Evolutionary conservation across 2,329 filamentous ascomycete genomes (phyloP).

Genomic region (Penicillium concentricum): DNA sequence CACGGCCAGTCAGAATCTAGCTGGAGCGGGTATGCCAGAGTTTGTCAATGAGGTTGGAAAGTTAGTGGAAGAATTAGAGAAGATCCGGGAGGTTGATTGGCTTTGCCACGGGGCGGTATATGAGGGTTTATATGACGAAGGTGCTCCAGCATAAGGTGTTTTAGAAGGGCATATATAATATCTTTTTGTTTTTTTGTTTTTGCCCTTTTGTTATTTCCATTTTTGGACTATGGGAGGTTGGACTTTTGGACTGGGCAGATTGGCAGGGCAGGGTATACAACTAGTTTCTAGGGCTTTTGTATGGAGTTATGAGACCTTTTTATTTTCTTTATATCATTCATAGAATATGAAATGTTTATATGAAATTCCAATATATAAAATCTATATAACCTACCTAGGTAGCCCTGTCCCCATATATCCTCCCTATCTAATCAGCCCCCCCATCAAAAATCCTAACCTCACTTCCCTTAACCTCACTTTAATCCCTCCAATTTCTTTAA

Average conservation of each 20-base stretch:
- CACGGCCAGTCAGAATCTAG: conserved; percentile 59
- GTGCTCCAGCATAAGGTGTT: conserved; percentile 15
- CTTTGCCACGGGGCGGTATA: conserved; percentile 58
- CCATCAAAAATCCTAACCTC: conserved; percentile 8
- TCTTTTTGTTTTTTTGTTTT: not conserved
- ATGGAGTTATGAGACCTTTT: not conserved
- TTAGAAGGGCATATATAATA: conserved; percentile 5
- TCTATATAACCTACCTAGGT: not conserved
- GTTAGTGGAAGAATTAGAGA: conserved; percentile 58
- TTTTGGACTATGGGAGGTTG: not conserved
- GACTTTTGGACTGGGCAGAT: conserved; percentile 6
- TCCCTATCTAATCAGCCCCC: conserved; percentile 11
- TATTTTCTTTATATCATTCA: not conserved
- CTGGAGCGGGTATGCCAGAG: conserved; percentile 60
- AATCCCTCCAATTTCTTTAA: conserved; percentile 1
- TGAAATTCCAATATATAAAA: not conserved
- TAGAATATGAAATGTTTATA: not conserved
- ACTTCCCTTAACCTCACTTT: not conserved
- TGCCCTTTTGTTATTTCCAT: not conserved
- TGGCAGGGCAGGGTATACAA: conserved; percentile 10
- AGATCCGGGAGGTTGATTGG: conserved; percentile 60
- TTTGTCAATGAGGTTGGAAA: conserved; percentile 60
- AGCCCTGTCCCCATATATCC: not conserved
- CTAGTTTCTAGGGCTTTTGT: not conserved
- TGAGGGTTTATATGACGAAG: conserved; percentile 48